Conservation (phyloP, 371 early-diverging fungal species). For the Mucor circinelloides region DNA sequence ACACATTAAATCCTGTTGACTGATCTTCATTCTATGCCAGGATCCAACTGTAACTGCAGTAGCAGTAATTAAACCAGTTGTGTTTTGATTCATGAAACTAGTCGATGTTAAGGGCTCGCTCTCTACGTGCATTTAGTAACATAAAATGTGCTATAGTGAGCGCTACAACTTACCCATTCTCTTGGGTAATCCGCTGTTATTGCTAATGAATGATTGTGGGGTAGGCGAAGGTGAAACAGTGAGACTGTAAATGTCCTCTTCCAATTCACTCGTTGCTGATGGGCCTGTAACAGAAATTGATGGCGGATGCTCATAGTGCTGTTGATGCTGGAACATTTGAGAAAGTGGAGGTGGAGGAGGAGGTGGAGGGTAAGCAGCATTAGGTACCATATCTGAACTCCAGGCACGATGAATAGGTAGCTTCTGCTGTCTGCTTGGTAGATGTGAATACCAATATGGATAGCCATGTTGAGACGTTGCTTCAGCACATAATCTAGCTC, state of each 20-base stretch:
- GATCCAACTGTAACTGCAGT: slow-evolving; percentile 71
- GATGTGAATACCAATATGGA: slow-evolving; percentile 17
- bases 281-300: slow-evolving; percentile 16
- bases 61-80: slow-evolving; percentile 33
- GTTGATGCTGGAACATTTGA: background rate
- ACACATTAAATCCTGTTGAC: slow-evolving; percentile 61
- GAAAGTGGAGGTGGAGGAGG: slow-evolving; percentile 25
- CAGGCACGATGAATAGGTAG: slow-evolving; percentile 42
- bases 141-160: background rate
- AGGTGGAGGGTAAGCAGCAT: slow-evolving; percentile 9
- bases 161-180: slow-evolving; percentile 13
- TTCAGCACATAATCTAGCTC: slow-evolving; percentile 38
- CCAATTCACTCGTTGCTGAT: slow-evolving; percentile 7
- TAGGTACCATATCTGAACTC: slow-evolving; percentile 40
- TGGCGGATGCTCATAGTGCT: slow-evolving; percentile 1
- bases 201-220: slow-evolving; percentile 18
- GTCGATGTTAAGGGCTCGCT: slow-evolving; percentile 18
- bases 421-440: slow-evolving; percentile 10
- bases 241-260: slow-evolving; percentile 17
- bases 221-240: slow-evolving; percentile 27
- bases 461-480: slow-evolving; percentile 26
- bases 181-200: background rate
- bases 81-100: background rate
- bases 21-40: slow-evolving; percentile 77
- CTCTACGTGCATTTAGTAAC: slow-evolving; percentile 5